Conservation (phyloP, 345 rosid genomes). For the Eucalyptus regnans region DNA sequence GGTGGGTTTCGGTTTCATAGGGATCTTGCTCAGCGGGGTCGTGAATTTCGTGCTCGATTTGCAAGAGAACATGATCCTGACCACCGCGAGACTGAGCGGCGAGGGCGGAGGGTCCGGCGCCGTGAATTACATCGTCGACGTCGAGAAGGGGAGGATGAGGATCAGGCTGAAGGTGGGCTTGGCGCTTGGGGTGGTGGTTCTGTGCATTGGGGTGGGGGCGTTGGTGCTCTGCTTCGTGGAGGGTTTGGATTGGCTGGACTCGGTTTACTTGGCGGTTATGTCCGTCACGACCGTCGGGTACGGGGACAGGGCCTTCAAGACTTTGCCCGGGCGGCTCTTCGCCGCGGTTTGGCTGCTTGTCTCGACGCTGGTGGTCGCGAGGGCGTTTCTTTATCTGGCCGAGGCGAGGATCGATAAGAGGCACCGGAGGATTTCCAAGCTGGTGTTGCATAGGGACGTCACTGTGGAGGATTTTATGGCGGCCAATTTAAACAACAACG, state of each 20-base stretch:
- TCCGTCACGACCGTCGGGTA: conserved; percentile 78
- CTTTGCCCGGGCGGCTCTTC: conserved; percentile 47
- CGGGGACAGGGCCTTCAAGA: conserved; percentile 58
- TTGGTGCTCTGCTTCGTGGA: conserved; percentile 44
- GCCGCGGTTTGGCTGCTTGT: conserved; percentile 64
- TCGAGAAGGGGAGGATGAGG: conserved; percentile 74
- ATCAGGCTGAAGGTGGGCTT: conserved; percentile 61
- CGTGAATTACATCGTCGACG: conserved; percentile 41
- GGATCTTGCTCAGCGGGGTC: conserved; percentile 50
- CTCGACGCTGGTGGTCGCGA: conserved; percentile 65
- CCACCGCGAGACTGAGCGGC: conserved; percentile 22
- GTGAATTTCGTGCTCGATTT: conserved; percentile 55
- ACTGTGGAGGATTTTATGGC: conserved; percentile 56
- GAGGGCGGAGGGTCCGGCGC: conserved; percentile 19
- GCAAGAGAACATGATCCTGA: conserved; percentile 49
- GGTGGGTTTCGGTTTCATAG: conserved; percentile 64
- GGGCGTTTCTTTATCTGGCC: conserved; percentile 59
- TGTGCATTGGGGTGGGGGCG: conserved; percentile 49
- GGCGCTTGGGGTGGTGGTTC: conserved; percentile 58
- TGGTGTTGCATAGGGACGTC: conserved; percentile 50
- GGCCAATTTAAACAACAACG: conserved; percentile 54
- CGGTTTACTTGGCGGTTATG: conserved; percentile 69
- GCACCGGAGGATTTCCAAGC: conserved; percentile 50
- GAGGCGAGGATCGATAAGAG: conserved; percentile 63
- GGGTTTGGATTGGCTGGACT: conserved; percentile 38